phyloP scores from a whole-genome alignment of 2,329 filamentous ascomycete species.

The Triangularia verruculosa region DNA sequence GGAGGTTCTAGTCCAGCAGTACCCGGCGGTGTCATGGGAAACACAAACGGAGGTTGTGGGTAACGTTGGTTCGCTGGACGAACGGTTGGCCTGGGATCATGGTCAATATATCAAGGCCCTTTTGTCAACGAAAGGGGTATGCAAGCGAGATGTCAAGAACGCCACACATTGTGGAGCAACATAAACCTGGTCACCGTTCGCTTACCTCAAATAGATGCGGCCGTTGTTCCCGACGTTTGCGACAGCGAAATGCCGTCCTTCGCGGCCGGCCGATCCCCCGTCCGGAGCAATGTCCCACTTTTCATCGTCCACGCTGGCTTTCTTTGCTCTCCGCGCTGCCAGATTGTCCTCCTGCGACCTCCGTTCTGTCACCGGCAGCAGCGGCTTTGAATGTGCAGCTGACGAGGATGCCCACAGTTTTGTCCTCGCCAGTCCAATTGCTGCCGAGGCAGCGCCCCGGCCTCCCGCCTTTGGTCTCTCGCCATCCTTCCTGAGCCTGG shows the following conservation, averaged over 20 bases:
- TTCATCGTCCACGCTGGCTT: constrained; percentile 51
- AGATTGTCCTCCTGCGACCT: constrained; percentile 41
- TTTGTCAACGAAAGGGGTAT: neutral
- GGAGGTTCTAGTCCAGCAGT: constrained; percentile 54
- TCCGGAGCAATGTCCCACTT: constrained; percentile 59
- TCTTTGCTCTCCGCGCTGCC: constrained; percentile 41
- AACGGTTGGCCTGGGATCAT: constrained; percentile 51
- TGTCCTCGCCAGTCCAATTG: constrained; percentile 24
- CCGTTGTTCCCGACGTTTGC: constrained; percentile 81
- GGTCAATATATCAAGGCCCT: constrained; percentile 20
- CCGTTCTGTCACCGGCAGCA: constrained; percentile 48
- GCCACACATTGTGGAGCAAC: constrained; percentile 4
- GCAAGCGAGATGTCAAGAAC: neutral
- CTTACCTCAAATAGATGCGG: constrained; percentile 73
- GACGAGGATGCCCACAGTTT: constrained; percentile 30
- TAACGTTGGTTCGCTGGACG: constrained; percentile 60
- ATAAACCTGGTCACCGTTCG: constrained; percentile 1
- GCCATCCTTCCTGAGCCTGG: constrained; percentile 24
- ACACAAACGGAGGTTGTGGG: constrained; percentile 58
- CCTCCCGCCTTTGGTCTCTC: constrained; percentile 22
- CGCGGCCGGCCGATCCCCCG: constrained; percentile 57
- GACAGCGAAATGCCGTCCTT: constrained; percentile 73
- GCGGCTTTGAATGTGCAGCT: constrained; percentile 34
- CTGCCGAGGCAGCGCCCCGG: constrained; percentile 14
- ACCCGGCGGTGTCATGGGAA: constrained; percentile 59